phyloP scores from a whole-genome alignment of 768 basidiomycete species.

The Pseudohyphozyma bogoriensis region DNA sequence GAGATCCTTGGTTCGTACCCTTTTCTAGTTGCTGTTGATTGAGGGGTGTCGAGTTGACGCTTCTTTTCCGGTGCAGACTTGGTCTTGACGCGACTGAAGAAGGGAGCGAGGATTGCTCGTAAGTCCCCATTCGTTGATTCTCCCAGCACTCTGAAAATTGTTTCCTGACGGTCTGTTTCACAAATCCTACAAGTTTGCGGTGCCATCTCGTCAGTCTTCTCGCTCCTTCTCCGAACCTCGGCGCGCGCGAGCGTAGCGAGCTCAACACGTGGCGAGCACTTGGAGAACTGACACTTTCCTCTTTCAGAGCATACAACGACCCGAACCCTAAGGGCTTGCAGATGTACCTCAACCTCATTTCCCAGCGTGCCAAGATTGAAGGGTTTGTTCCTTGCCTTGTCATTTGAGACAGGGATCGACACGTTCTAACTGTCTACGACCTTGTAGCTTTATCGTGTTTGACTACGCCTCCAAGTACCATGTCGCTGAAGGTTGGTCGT shows the following conservation, averaged over 20 bases:
- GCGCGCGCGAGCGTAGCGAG: neutral
- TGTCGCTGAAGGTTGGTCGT: constrained; percentile 42
- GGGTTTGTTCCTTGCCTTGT: constrained; percentile 69
- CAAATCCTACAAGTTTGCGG: constrained; percentile 48
- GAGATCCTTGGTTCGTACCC: too few species aligned
- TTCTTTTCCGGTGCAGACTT: too few species aligned
- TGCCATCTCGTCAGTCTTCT: neutral
- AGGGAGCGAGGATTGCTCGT: constrained; percentile 66
- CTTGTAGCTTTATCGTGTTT: constrained; percentile 44
- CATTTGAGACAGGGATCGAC: too few species aligned
- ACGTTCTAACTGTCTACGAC: constrained; percentile 1
- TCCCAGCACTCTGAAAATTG: neutral
- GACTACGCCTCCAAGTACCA: constrained; percentile 60
- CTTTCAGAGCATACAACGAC: constrained; percentile 42
- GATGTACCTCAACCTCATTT: constrained; percentile 49
- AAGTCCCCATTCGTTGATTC: constrained; percentile 43
- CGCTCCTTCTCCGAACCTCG: neutral
- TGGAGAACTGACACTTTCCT: neutral
- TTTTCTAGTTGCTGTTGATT: too few species aligned
- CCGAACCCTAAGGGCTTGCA: constrained; percentile 53
- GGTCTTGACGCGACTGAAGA: constrained; percentile 61
- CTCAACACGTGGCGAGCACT: too few species aligned
- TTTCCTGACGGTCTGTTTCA: neutral
- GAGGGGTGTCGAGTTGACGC: too few species aligned
- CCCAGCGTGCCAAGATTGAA: constrained; percentile 64